phyloP scores from a whole-genome alignment of 371 early-diverging fungal species.

The Mucor sp. region DNA sequence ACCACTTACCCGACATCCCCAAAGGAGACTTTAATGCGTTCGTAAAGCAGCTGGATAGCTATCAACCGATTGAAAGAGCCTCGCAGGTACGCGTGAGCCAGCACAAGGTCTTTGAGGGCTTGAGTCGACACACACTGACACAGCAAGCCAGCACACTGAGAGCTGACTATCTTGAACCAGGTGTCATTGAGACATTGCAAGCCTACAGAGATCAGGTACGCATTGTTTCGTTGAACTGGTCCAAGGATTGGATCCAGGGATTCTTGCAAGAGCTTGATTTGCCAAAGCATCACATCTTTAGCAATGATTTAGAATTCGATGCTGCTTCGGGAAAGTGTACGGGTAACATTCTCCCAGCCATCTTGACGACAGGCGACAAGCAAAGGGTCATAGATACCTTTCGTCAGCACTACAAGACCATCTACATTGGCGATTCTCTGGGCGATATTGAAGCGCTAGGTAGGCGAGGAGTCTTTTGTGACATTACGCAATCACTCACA shows the following conservation, averaged over 20 bases:
- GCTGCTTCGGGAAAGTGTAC: constrained; percentile 15
- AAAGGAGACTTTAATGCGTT: neutral
- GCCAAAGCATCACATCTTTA: constrained; percentile 23
- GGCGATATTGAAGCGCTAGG: constrained; percentile 44
- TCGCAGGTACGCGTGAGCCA: constrained; percentile 34
- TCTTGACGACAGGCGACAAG: constrained; percentile 41
- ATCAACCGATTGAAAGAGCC: constrained; percentile 28
- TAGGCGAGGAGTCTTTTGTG: too few relatives aligned
- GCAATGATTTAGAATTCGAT: constrained; percentile 38
- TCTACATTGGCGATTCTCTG: constrained; percentile 45
- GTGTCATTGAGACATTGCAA: constrained; percentile 19
- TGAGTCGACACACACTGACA: constrained; percentile 22
- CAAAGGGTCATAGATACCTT: constrained; percentile 17
- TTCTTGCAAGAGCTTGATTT: constrained; percentile 19
- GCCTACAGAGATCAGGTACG: constrained; percentile 11
- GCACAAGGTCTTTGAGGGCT: constrained; percentile 30
- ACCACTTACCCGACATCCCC: neutral
- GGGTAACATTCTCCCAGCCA: constrained; percentile 28
- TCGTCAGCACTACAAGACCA: neutral
- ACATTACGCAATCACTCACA: too few relatives aligned
- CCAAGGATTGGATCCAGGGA: constrained; percentile 52
- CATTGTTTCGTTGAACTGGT: constrained; percentile 48
- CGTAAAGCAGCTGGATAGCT: constrained; percentile 20
- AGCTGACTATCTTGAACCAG: constrained; percentile 13
- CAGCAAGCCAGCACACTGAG: constrained; percentile 11